Evolutionary conservation across 148 eudicot genomes (phyloP), one percentile per base, ranked within the genome.

Genomic region (Camellia japonica): DNA sequence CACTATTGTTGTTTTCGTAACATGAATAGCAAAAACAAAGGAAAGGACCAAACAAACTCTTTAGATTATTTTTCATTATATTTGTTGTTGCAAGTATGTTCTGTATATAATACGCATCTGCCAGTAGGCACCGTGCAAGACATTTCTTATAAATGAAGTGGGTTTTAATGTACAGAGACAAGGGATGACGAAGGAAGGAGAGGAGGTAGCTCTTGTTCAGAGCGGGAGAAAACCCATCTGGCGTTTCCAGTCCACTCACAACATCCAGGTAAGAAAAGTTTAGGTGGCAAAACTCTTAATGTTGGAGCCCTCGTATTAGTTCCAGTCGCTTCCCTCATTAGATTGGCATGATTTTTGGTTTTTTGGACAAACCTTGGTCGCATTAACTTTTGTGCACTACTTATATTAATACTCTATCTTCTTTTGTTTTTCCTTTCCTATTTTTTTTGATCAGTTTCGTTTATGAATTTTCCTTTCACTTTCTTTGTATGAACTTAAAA

Each of bases 181-280:
- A 79, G 98, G 97, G 77, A 91, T 94, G 97, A 97, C 93, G 87
- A 95, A 88, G 85, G 86, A 88, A 84, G 98, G 98, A 52, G 96
- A 95, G 62, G 91, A 95, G 66, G 86, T 95, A 68, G 98, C 97
- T 83, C 97, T 95, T 75, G 96, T 95, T 79, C 98, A 95, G 86
- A 95, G 98, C 60, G 97, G 98, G 67, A 89, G 88, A 76, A 89
- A 89, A 66, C 97, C 98, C 10, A 95, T 95, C 69, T 95, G 98
- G 98, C 91, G 98, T 71, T 90, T 84, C 75, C 98, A 94, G 42
- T 95, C 97, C 20, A 93, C 97, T 60, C 98, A 95, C 89, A 93
- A 93, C 68, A 95, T 95, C 85, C 94, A 91, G 85, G 97, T 95
- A 77, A 87, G 98, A 83, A 84, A 87, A 80, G 88, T 95, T 63